Evolutionary conservation across 2,329 filamentous ascomycete genomes (phyloP), one percentile per base, ranked within the genome.

Genomic region (Penicillium crustosum): DNA sequence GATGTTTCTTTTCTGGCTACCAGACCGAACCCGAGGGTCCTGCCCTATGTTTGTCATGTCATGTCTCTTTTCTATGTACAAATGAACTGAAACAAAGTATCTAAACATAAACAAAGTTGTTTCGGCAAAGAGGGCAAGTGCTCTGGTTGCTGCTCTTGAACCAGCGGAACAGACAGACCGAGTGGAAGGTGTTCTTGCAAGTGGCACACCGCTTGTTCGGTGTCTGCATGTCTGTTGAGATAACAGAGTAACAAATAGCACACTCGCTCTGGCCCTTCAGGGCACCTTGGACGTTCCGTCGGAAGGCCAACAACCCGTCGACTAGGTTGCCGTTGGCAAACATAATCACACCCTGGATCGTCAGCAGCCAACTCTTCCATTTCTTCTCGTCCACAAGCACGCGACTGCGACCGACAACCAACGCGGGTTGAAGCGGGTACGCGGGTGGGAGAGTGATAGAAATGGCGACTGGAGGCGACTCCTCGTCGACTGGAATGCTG

Each of bases 201-300:
- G 93, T 97, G 47, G 84, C 82, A 74, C 94, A 99, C 54, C 86
- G 83, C 82, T 97, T 97, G 73, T 94, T 93, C 0, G 94, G 94
- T 73, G 96, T 86, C 75, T 89, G 89, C 80, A 90, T 90, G 73
- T 97, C 93, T 8, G 85, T 86, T 19, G 91, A 91, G 62, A 99
- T 91, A 70, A 99, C 92, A 59, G 88, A 92, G 79, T 97, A 97
- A 80, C 93, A 97, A 71, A 97, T 97, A 10, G 94, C 91, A 71
- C 94, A 99, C 75, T 99, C 94, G 21, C 85, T 90, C 76, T 97
- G 93, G 36, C 93, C 94, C 78, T 96, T 94, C 64, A 99, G 82
- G 4, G 91, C 90, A 1, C 91, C 91, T 15, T 88, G 85, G 13
- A 99, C 88, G 73, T 97, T 97, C 62, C 88, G 86, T 62, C 90